Conservation (phyloP, 495 filamentous ascomycete species). For the Penicillium daleae region DNA sequence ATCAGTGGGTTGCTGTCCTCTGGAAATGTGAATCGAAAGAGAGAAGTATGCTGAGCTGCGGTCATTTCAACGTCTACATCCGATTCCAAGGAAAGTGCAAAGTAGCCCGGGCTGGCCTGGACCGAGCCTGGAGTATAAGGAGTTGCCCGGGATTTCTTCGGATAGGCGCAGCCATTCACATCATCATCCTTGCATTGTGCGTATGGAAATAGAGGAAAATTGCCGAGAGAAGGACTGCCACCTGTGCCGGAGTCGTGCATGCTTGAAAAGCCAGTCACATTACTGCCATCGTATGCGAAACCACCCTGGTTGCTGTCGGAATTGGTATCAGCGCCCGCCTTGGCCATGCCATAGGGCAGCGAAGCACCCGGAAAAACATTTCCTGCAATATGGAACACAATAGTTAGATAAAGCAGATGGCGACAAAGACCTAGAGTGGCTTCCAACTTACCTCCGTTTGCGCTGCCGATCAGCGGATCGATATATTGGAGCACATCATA, state of each 20-base stretch:
- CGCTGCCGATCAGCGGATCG: slow-evolving; percentile 62
- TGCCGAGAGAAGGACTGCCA: slow-evolving; percentile 72
- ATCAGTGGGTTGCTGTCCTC: slow-evolving; percentile 57
- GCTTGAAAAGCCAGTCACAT: slow-evolving; percentile 72
- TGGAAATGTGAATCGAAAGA: slow-evolving; percentile 69
- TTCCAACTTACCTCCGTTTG: slow-evolving; percentile 55
- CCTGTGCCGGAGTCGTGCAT: slow-evolving; percentile 78
- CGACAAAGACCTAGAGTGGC: not conserved
- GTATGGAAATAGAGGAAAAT: slow-evolving; percentile 76
- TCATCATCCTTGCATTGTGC: slow-evolving; percentile 63
- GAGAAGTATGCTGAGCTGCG: slow-evolving; percentile 63
- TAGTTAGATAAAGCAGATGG: not conserved
- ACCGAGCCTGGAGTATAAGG: slow-evolving; percentile 57
- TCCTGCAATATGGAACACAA: slow-evolving; percentile 25
- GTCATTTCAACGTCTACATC: slow-evolving; percentile 66
- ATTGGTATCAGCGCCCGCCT: slow-evolving; percentile 75
- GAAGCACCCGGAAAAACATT: slow-evolving; percentile 79
- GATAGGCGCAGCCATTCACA: slow-evolving; percentile 67
- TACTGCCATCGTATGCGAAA: slow-evolving; percentile 68
- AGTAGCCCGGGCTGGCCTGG: slow-evolving; percentile 70
- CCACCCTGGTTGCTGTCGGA: slow-evolving; percentile 70
- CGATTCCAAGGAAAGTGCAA: slow-evolving; percentile 62
- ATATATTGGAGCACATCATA: slow-evolving; percentile 55
- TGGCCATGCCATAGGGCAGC: slow-evolving; percentile 75
- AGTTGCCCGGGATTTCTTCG: slow-evolving; percentile 56